Evolutionary conservation across 108 stramenopile genomes (phyloP).

Genomic region (Ochromonas danica): DNA sequence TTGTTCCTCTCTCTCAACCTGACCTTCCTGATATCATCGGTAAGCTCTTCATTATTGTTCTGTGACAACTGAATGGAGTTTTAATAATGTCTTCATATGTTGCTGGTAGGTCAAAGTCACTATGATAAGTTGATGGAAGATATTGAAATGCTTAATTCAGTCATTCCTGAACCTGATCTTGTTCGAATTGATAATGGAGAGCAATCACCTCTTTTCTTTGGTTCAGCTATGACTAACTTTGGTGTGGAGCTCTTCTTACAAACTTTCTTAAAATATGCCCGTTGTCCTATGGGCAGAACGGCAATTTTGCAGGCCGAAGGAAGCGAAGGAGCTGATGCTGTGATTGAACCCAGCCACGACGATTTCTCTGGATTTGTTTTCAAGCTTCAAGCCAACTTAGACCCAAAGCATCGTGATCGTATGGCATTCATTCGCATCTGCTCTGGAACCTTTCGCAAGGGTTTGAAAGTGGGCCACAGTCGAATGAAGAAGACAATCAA

Average conservation of each 20-base stretch:
- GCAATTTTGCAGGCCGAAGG: slow-evolving; percentile 41
- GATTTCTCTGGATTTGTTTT: slow-evolving; percentile 93
- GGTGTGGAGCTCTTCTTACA: slow-evolving; percentile 85
- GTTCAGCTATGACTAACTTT: slow-evolving; percentile 90
- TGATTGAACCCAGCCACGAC: slow-evolving; percentile 67
- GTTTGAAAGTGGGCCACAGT: slow-evolving; percentile 76
- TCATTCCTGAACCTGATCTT: not conserved
- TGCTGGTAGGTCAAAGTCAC: slow-evolving; percentile 63
- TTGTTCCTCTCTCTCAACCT: slow-evolving; percentile 57
- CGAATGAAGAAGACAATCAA: slow-evolving; percentile 65
- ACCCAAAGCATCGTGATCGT: slow-evolving; percentile 91
- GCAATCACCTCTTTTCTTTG: slow-evolving; percentile 88
- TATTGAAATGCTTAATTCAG: slow-evolving; percentile 61
- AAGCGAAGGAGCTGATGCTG: slow-evolving; percentile 44
- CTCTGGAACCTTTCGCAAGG: slow-evolving; percentile 78
- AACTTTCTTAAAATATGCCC: slow-evolving; percentile 74
- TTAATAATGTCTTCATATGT: no score
- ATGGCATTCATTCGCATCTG: slow-evolving; percentile 85
- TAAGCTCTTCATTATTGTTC: no score
- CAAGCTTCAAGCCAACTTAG: slow-evolving; percentile 93
- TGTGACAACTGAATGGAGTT: no score
- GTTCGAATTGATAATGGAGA: slow-evolving; percentile 49
- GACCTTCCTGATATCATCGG: slow-evolving; percentile 64
- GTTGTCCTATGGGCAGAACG: slow-evolving; percentile 61
- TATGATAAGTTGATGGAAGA: slow-evolving; percentile 84